A percentile compares a stretch with the other conserved stretches of the same genome.
phyloP scores from a whole-genome alignment of 2,329 filamentous ascomycete species.

The Trichophyton simii region DNA sequence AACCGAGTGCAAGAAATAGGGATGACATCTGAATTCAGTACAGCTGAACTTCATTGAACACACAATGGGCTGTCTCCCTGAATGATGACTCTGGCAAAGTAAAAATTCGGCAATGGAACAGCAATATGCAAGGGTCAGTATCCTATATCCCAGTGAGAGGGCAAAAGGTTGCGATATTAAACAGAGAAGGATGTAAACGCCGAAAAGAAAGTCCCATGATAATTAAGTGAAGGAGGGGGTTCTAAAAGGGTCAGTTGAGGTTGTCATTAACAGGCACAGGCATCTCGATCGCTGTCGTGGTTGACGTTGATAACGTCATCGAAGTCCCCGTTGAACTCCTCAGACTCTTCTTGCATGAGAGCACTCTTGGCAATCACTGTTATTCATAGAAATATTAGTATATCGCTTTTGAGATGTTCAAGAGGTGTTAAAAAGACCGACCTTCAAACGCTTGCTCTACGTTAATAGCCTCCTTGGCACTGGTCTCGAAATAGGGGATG shows the following conservation, averaged over 20 bases:
- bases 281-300: conserved; percentile 83
- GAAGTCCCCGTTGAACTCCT: conserved; percentile 95
- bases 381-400: neutral
- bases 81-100: neutral
- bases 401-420: neutral
- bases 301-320: conserved; percentile 97
- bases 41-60: neutral
- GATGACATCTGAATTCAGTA: neutral
- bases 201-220: neutral
- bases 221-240: conserved; percentile 11
- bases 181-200: neutral
- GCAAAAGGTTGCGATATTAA: neutral
- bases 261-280: conserved; percentile 68
- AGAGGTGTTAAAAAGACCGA: conserved; percentile 24
- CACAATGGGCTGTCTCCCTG: neutral
- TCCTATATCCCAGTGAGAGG: conserved; percentile 2
- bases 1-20: neutral
- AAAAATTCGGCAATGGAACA: neutral
- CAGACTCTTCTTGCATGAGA: conserved; percentile 89
- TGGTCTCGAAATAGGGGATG: conserved; percentile 98
- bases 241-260: conserved; percentile 13
- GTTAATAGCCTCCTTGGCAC: conserved; percentile 96
- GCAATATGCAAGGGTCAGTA: neutral
- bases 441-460: conserved; percentile 79
- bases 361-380: conserved; percentile 92